Conservation (phyloP, 768 basidiomycete species). For the Pholiota conissans region DNA sequence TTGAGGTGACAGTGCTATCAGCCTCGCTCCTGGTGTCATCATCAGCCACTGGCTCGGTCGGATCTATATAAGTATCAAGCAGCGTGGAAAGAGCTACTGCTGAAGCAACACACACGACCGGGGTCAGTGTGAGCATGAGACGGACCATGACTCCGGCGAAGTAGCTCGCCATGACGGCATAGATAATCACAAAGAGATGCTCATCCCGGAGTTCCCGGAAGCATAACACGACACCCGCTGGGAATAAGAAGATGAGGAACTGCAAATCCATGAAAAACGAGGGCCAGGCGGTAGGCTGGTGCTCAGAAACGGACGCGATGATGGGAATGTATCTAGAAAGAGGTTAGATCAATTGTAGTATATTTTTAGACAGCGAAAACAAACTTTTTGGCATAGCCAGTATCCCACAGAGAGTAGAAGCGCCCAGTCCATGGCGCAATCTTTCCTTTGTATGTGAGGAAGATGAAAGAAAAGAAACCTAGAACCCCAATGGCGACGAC, state of each 20-base stretch:
- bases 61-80: conserved; percentile 89
- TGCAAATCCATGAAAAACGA: conserved; percentile 99
- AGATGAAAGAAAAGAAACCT: conserved; percentile 71
- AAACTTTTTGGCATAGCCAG: conserved; percentile 97
- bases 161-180: conserved; percentile 93
- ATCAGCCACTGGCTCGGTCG: conserved; percentile 56
- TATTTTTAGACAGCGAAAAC: conserved; percentile 17
- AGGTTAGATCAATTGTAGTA: conserved; percentile 8
- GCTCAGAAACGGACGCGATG: conserved; percentile 98
- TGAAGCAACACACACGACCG: conserved; percentile 91
- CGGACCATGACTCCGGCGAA: conserved; percentile 99
- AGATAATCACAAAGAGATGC: conserved; percentile 98
- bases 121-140: conserved; percentile 95
- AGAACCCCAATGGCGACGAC: conserved; percentile 71
- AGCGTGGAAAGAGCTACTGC: conserved; percentile 89
- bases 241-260: conserved; percentile 97
- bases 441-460: conserved; percentile 88
- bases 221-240: conserved; percentile 91
- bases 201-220: conserved; percentile 95
- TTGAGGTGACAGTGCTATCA: conserved; percentile 21
- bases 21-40: conserved; percentile 32
- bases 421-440: conserved; percentile 99
- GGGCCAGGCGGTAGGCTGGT: conserved; percentile 99
- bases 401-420: conserved; percentile 99
- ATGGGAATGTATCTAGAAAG: conserved; percentile 83